Evolutionary conservation across 768 basidiomycete genomes (phyloP).

Genomic region (Leucogyrophana mollusca): DNA sequence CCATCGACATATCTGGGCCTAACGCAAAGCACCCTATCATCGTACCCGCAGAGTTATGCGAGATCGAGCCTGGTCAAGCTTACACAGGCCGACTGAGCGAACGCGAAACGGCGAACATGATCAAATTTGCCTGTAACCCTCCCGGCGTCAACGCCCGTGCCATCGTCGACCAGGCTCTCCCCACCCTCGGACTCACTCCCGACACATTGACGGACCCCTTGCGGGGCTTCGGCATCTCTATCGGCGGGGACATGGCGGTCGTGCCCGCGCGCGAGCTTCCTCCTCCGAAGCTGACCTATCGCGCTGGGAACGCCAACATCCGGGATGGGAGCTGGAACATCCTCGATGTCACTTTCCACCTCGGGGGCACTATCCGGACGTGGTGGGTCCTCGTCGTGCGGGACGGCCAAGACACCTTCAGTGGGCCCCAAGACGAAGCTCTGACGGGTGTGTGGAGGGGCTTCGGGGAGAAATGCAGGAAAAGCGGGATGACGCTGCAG

Average conservation of each 20-base stretch:
- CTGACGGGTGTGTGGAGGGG: conserved; percentile 45
- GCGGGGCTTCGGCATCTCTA: conserved; percentile 55
- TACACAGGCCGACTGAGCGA: conserved; percentile 61
- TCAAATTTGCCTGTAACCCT: conserved; percentile 61
- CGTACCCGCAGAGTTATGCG: conserved; percentile 72
- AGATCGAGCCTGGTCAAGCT: conserved; percentile 56
- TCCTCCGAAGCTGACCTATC: conserved; percentile 59
- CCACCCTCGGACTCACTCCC: conserved; percentile 49
- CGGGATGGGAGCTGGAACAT: conserved; percentile 78
- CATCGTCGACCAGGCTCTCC: conserved; percentile 61
- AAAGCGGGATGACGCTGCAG: conserved; percentile 55
- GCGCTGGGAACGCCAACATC: conserved; percentile 39
- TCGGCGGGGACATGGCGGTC: conserved; percentile 57
- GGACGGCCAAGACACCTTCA: conserved; percentile 42
- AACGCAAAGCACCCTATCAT: conserved; percentile 30
- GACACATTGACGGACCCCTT: conserved; percentile 35
- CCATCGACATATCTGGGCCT: conserved; percentile 51
- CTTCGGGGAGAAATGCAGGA: conserved; percentile 54
- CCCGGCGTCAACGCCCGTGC: conserved; percentile 57
- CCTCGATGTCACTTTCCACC: conserved; percentile 65
- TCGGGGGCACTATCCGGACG: conserved; percentile 44
- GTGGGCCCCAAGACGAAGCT: conserved; percentile 40
- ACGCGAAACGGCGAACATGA: conserved; percentile 69
- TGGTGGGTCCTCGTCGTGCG: conserved; percentile 72
- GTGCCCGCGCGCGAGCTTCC: conserved; percentile 66